Conservation (phyloP, 1,284 basidiomycete genomes). For the Lentinus polychrous region DNA sequence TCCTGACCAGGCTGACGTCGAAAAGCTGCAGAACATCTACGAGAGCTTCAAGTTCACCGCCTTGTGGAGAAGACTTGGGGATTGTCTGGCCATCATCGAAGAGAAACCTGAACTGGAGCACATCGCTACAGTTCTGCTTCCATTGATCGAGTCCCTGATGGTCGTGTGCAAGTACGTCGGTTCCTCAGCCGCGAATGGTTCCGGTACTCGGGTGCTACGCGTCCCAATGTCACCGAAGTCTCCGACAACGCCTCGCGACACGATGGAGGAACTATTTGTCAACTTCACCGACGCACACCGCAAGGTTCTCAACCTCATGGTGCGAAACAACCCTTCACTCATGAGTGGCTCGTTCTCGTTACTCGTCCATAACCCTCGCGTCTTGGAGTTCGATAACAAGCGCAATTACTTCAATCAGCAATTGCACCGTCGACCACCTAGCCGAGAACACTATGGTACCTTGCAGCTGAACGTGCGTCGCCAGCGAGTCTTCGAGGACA, state of each 20-base stretch:
- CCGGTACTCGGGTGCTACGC: constrained; percentile 41
- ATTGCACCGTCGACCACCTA: constrained; percentile 78
- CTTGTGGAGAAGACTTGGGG: constrained; percentile 82
- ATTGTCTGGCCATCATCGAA: constrained; percentile 80
- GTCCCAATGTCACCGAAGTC: constrained; percentile 61
- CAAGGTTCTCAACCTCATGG: constrained; percentile 95
- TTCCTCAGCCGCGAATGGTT: constrained; percentile 41
- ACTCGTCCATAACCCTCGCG: constrained; percentile 91
- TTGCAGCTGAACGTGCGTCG: constrained; percentile 91
- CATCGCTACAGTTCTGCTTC: constrained; percentile 84
- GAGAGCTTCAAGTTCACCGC: constrained; percentile 82
- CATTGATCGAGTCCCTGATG: constrained; percentile 93
- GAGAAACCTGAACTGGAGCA: constrained; percentile 77
- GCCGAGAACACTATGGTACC: constrained; percentile 76
- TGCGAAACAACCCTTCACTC: constrained; percentile 94
- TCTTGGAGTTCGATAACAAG: constrained; percentile 99
- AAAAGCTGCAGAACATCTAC: constrained; percentile 82
- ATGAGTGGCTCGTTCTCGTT: constrained; percentile 99
- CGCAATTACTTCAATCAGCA: constrained; percentile 98
- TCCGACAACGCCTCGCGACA: constrained; percentile 57
- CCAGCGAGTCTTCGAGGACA: constrained; percentile 95
- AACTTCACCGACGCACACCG: constrained; percentile 92
- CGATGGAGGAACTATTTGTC: constrained; percentile 87
- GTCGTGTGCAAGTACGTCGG: constrained; percentile 96
- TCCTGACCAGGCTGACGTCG: constrained; percentile 49